phyloP scores from a whole-genome alignment of 108 stramenopile genomes.

The Craspedostauros australis region DNA sequence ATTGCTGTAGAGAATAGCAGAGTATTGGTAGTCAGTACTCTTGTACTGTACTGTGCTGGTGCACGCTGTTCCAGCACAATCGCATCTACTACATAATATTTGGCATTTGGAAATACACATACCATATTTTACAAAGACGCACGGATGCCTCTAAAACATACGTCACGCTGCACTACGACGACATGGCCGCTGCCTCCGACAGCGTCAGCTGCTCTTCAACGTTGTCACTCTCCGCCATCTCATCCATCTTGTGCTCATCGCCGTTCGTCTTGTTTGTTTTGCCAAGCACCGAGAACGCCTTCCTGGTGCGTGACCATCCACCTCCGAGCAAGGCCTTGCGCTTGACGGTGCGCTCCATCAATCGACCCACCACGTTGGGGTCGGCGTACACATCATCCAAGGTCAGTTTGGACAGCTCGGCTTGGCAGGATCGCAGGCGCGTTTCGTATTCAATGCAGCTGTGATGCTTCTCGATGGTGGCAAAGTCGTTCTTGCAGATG shows the following conservation, averaged over 20 bases:
- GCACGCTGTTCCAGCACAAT: too few relatives aligned
- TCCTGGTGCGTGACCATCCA: not conserved
- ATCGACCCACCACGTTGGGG: slow-evolving; percentile 14
- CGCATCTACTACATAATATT: too few relatives aligned
- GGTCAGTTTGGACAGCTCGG: slow-evolving; percentile 18
- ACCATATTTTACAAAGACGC: too few relatives aligned
- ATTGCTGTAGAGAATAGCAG: too few relatives aligned
- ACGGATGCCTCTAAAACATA: too few relatives aligned
- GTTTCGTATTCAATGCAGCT: slow-evolving; percentile 39
- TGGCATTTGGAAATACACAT: too few relatives aligned
- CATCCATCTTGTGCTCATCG: not conserved
- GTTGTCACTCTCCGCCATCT: too few relatives aligned
- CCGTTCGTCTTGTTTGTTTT: not conserved
- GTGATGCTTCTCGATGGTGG: slow-evolving; percentile 40
- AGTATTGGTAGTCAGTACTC: too few relatives aligned
- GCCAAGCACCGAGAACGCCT: not conserved
- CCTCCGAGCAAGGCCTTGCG: not conserved
- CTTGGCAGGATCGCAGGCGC: slow-evolving; percentile 26
- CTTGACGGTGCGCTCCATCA: slow-evolving; percentile 6
- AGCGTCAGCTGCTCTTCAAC: slow-evolving; percentile 5
- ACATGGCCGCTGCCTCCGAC: slow-evolving; percentile 4
- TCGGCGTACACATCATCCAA: slow-evolving; percentile 49
- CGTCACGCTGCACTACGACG: too few relatives aligned
- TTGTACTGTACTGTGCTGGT: too few relatives aligned
- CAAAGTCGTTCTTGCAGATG: slow-evolving; percentile 7